phyloP scores from a whole-genome alignment of 306 rosid species.

The Casuarina cunninghamiana region DNA sequence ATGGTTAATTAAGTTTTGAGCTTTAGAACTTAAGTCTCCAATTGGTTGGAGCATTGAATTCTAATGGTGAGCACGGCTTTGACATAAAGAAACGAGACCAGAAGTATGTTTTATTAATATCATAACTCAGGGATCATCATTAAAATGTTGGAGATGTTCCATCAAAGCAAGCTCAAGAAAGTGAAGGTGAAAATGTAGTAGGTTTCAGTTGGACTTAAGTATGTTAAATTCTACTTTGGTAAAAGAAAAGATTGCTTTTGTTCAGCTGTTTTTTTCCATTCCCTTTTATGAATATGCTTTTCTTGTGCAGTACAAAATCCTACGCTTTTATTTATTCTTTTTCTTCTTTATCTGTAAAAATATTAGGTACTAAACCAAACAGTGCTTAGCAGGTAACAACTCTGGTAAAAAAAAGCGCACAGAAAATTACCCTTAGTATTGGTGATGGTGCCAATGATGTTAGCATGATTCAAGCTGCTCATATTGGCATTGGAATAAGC shows the following conservation, averaged over 20 bases:
- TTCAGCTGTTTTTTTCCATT: no score
- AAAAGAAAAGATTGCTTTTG: no score
- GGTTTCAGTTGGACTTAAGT: neutral
- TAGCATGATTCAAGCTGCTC: conserved; percentile 99
- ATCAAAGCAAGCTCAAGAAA: neutral
- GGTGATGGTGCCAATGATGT: conserved; percentile 99
- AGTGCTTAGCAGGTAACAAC: conserved; percentile 72
- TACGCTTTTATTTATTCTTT: neutral
- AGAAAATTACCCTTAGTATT: conserved; percentile 81
- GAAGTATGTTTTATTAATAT: neutral
- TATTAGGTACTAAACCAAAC: neutral
- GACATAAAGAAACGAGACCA: neutral
- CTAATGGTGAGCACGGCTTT: neutral
- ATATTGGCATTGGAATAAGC: conserved; percentile 95
- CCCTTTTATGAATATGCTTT: no score
- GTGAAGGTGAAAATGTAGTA: neutral
- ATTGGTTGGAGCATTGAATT: neutral
- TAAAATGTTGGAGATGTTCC: no score
- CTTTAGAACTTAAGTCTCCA: neutral
- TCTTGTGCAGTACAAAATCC: neutral
- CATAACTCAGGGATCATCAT: no score
- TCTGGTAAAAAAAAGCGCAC: conserved; percentile 91
- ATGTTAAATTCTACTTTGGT: no score
- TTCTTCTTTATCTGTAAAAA: neutral
- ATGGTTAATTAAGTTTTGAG: neutral